Evolutionary conservation across 179 eudicot species (phyloP).

Genomic region (Actinidia polygama): DNA sequence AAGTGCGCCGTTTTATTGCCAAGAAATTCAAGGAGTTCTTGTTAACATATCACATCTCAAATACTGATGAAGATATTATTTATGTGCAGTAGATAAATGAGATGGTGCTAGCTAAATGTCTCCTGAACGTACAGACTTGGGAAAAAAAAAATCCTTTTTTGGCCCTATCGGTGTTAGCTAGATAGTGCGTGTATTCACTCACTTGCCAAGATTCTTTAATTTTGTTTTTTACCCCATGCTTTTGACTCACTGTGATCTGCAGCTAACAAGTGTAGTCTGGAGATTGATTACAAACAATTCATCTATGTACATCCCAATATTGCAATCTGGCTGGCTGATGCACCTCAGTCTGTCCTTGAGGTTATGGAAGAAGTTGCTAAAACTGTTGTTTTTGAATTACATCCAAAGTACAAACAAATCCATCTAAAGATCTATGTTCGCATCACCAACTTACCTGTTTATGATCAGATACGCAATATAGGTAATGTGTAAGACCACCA

Average conservation of each 20-base stretch:
- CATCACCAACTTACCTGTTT: constrained; percentile 84
- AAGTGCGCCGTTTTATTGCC: constrained; percentile 89
- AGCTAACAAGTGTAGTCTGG: constrained; percentile 96
- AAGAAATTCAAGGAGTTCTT: constrained; percentile 87
- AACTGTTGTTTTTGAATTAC: constrained; percentile 79
- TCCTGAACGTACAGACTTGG: neutral
- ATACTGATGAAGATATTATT: constrained; percentile 63
- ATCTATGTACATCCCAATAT: constrained; percentile 86
- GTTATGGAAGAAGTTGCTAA: constrained; percentile 97
- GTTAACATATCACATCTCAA: constrained; percentile 64
- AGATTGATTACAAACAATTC: constrained; percentile 90
- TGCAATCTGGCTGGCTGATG: constrained; percentile 98
- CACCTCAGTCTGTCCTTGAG: constrained; percentile 95
- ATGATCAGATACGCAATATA: constrained; percentile 94
- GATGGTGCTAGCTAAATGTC: constrained; percentile 80
- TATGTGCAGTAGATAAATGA: constrained; percentile 86
- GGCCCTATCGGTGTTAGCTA: neutral
- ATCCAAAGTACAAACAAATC: constrained; percentile 85
- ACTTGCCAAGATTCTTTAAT: neutral
- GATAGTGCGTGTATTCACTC: neutral
- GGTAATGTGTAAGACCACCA: constrained; percentile 40
- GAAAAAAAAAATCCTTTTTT: neutral
- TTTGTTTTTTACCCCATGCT: constrained; percentile 8
- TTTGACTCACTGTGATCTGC: constrained; percentile 30
- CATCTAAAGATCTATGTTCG: constrained; percentile 89